Conservation (phyloP, 495 filamentous ascomycete species). For the Niebla homalea region DNA sequence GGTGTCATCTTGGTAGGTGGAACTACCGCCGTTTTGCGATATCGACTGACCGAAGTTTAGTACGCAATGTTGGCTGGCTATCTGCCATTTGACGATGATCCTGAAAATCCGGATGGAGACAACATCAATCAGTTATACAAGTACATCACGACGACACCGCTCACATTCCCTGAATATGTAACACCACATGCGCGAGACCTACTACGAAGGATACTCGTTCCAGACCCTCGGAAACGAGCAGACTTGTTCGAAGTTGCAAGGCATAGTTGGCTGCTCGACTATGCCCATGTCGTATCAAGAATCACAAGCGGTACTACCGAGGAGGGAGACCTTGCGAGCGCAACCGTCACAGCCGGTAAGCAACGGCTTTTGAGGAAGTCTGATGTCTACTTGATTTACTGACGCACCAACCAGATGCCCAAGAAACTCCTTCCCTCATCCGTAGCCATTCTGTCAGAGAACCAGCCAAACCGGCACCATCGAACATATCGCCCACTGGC, state of each 20-base stretch:
- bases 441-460: conserved; percentile 90
- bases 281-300: conserved; percentile 83
- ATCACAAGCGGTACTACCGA: conserved; percentile 92
- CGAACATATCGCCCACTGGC: conserved; percentile 43
- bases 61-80: conserved; percentile 99
- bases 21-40: background rate
- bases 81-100: conserved; percentile 97
- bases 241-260: conserved; percentile 96
- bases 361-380: background rate
- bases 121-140: conserved; percentile 99
- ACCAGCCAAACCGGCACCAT: conserved; percentile 54
- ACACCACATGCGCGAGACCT: conserved; percentile 93
- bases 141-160: conserved; percentile 94
- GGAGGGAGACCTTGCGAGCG: conserved; percentile 69
- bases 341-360: conserved; percentile 57
- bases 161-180: conserved; percentile 98
- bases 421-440: conserved; percentile 52
- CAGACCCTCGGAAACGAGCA: conserved; percentile 84
- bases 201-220: conserved; percentile 85
- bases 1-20: conserved; percentile 88
- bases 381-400: conserved; percentile 15
- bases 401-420: conserved; percentile 30
- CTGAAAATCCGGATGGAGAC: conserved; percentile 95
- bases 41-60: conserved; percentile 31
- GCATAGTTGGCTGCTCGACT: conserved; percentile 97